Percentiles rank a stretch among this genome's conserved stretches.
These are phyloP conservation scores for Termitomyces sp. DNA, from an alignment of 1,284 basidiomycete species.

Conservation along the genomic window DNA sequence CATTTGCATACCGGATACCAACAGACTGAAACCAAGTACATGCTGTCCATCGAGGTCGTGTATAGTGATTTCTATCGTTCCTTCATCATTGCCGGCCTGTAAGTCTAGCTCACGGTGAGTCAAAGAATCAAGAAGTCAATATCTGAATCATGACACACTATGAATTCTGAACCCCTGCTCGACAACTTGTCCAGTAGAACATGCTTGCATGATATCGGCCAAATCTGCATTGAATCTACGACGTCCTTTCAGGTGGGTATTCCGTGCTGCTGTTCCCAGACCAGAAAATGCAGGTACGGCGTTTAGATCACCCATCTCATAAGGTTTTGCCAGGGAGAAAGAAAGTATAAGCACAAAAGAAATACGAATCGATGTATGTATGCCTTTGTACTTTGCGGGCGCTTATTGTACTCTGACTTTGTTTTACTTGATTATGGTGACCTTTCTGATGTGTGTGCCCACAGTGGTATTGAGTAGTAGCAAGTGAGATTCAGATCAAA, in stretches of 20 bases:
- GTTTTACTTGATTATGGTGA: no score
- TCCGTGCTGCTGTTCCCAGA: slow-evolving; percentile 19
- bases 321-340: background rate
- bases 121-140: background rate
- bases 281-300: slow-evolving; percentile 1
- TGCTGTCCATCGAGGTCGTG: slow-evolving; percentile 27
- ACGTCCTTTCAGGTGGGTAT: slow-evolving; percentile 44
- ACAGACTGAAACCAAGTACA: slow-evolving; percentile 36
- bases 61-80: slow-evolving; percentile 46
- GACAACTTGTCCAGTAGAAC: slow-evolving; percentile 26
- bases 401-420: background rate
- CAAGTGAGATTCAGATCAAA: no score
- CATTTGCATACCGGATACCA: slow-evolving; percentile 45
- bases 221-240: slow-evolving; percentile 51
- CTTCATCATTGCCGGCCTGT: slow-evolving; percentile 56
- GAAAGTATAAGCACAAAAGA: background rate
- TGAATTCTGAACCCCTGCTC: slow-evolving; percentile 34
- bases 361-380: background rate
- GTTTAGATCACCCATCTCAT: slow-evolving; percentile 4
- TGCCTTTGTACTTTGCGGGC: background rate
- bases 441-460: no score
- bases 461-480: no score
- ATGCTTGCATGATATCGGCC: slow-evolving; percentile 34
- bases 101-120: slow-evolving; percentile 29
- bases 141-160: slow-evolving; percentile 28